Conservation (phyloP, 2,329 filamentous ascomycete species). For the Clonostachys chloroleuca region DNA sequence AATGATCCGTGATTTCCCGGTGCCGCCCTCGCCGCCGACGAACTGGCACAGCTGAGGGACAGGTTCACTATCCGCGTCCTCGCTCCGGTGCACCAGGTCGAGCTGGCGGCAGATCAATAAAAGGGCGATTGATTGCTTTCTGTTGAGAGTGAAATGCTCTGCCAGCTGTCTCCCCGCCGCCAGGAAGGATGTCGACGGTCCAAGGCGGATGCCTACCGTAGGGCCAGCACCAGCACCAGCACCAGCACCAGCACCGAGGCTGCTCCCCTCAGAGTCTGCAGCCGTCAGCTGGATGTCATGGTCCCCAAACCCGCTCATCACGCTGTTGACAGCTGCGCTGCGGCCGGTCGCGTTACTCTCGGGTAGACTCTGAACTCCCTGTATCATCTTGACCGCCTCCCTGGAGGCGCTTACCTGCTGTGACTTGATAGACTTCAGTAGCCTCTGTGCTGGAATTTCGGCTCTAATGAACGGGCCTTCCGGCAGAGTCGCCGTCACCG, state of each 20-base stretch:
- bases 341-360: not conserved
- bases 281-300: too few species aligned
- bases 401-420: not conserved
- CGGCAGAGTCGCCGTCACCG: too few species aligned
- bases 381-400: too few species aligned
- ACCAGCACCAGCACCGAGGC: too few species aligned
- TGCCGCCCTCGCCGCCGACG: not conserved
- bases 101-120: not conserved
- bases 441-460: too few species aligned
- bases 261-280: not conserved
- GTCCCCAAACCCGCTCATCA: not conserved
- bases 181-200: not conserved
- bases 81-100: not conserved
- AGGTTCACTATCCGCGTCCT: not conserved
- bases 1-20: not conserved
- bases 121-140: not conserved
- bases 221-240: too few species aligned
- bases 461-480: too few species aligned
- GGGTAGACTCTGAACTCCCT: too few species aligned
- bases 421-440: too few species aligned
- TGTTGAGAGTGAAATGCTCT: not conserved
- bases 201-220: too few species aligned
- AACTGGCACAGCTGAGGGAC: not conserved
- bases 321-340: not conserved
- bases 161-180: too few species aligned